Base-by-base conservation (phyloP, 1,139 yeast species). In the Kluyveromyces sp. region DNA sequence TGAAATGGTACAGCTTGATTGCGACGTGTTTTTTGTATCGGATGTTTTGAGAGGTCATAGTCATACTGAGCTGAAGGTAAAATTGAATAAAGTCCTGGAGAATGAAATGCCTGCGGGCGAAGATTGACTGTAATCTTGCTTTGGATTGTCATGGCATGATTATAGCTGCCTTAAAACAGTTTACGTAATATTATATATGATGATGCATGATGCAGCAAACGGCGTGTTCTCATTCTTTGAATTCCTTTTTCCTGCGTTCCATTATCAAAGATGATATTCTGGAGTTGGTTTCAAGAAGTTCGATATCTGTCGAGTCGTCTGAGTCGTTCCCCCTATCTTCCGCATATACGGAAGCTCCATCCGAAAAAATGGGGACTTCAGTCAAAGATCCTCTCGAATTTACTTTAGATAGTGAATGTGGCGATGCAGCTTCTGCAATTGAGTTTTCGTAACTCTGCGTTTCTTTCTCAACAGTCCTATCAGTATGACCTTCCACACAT, bases 41-140 rank as follows among this genome's bases (percentile, higher is more conserved):
- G 99, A 92, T 61, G 78, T 74, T 1, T 68, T 92, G 46, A 76
- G 89, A 49, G 98, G 97, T 0, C 94, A 88, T 54, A 81, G 81
- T 17, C 69, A 68, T 34, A 89, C 96, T 0, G 97, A 89, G 58
- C 66, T 92, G 48, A 73, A 82, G 50, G 77, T 94, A 49, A 80
- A 79, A 56, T 69, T 92, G 55, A 70, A 81, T 43, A 80, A 74
- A 57, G 75, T 87, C 4, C 68, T 92, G 53, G 88, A 85, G 62
- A 98, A 92, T 60, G 98, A 92, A 66, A 83, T 92, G 37, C 98
- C 98, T 7, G 95, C 95, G 6, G 97, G 97, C 17, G 97, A 92
- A 63, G 96, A 89, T 55, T 88, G 67, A 58, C 3, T 30, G n/a
- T n/a, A n/a, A n/a, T n/a, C n/a, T n/a, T n/a, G n/a, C n/a, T n/a